Percentiles rank a stretch among this genome's conserved stretches.
Conservation (phyloP, 768 basidiomycete genomes). For the Scleroderma citrinum region DNA sequence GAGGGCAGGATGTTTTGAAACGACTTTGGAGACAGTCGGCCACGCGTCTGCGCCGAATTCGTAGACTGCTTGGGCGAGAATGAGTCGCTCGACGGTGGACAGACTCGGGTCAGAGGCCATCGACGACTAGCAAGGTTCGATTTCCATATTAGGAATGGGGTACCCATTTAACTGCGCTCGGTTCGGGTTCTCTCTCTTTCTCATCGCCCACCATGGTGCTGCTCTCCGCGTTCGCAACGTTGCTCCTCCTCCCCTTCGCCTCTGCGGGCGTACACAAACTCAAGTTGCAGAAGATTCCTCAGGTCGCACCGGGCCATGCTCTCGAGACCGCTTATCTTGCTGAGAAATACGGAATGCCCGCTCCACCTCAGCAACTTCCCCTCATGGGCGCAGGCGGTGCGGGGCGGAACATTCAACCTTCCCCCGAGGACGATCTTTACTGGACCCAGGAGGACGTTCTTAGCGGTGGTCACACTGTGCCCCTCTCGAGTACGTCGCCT, state of each 20-base stretch:
- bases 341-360: slow-evolving; percentile 78
- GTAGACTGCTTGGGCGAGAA: slow-evolving; percentile 83
- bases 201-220: slow-evolving; percentile 36
- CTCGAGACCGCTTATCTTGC: slow-evolving; percentile 81
- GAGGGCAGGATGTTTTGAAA: slow-evolving; percentile 68
- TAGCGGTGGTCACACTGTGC: slow-evolving; percentile 79
- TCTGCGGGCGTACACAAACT: slow-evolving; percentile 68
- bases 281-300: slow-evolving; percentile 82
- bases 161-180: slow-evolving; percentile 21
- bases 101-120: slow-evolving; percentile 24
- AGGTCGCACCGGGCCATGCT: slow-evolving; percentile 51
- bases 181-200: slow-evolving; percentile 9
- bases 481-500: slow-evolving; percentile 71
- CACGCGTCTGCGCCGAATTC: slow-evolving; percentile 71
- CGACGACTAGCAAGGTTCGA: slow-evolving; percentile 5
- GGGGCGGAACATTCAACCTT: slow-evolving; percentile 55
- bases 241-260: slow-evolving; percentile 43
- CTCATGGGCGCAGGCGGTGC: slow-evolving; percentile 70
- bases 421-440: slow-evolving; percentile 54
- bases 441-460: slow-evolving; percentile 74
- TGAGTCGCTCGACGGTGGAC: slow-evolving; percentile 55
- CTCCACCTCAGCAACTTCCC: slow-evolving; percentile 46
- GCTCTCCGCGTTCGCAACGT: slow-evolving; percentile 34
- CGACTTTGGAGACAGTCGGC: slow-evolving; percentile 57
- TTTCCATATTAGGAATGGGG: neutral